These are phyloP conservation scores for Candida ortonii DNA, from an alignment of 805 yeast species.

Conservation along the genomic window DNA sequence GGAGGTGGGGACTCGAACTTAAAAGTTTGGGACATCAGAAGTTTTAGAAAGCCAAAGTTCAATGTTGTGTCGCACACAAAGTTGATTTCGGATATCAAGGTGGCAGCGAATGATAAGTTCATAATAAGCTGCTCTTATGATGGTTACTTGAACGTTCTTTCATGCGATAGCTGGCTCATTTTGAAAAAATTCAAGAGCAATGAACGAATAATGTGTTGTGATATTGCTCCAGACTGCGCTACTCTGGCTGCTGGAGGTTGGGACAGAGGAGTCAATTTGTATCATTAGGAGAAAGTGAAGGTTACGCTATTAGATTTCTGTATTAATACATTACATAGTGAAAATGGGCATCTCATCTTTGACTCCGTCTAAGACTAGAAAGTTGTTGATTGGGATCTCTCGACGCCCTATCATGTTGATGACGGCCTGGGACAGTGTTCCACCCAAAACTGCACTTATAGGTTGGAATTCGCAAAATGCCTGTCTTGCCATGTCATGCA, in stretches of 20 bases:
- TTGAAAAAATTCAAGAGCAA: constrained; percentile 51
- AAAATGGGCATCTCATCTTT: constrained; percentile 77
- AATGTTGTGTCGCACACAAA: constrained; percentile 71
- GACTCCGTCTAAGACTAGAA: constrained; percentile 71
- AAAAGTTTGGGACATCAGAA: constrained; percentile 83
- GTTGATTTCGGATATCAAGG: constrained; percentile 63
- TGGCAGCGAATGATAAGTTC: constrained; percentile 42
- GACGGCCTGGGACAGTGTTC: constrained; percentile 85
- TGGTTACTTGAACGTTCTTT: constrained; percentile 58
- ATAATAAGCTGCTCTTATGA: constrained; percentile 72
- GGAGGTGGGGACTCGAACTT: constrained; percentile 82
- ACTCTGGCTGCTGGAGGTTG: constrained; percentile 68
- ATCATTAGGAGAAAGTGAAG: constrained; percentile 17
- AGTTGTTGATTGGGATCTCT: constrained; percentile 79
- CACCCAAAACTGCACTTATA: constrained; percentile 84
- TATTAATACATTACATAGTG: constrained; percentile 30
- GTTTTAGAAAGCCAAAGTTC: constrained; percentile 34
- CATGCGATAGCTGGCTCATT: constrained; percentile 67
- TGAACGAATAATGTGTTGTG: constrained; percentile 74
- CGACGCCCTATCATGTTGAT: constrained; percentile 75
- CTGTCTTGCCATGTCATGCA: constrained; percentile 45
- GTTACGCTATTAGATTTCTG: too few species aligned
- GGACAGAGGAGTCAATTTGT: constrained; percentile 73
- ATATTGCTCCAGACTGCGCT: constrained; percentile 42
- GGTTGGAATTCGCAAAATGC: constrained; percentile 71